Evolutionary conservation across 2,329 filamentous ascomycete species (phyloP).

Genomic region (Microsporum audouinii): DNA sequence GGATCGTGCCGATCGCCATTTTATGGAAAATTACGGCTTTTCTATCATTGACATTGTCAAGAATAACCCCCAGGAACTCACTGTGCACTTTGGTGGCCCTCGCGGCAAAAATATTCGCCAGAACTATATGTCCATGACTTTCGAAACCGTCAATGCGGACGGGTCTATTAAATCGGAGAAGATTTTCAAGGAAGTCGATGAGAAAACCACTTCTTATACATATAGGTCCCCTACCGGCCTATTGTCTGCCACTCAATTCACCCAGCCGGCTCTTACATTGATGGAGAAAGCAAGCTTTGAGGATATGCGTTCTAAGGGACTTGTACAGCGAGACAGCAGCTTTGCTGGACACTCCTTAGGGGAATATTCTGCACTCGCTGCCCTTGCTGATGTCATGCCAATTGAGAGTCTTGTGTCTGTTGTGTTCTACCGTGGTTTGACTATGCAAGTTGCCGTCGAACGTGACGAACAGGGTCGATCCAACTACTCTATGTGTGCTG

Average conservation of each 20-base stretch:
- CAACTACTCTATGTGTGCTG: conserved; percentile 98
- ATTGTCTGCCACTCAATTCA: conserved; percentile 95
- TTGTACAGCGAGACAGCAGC: conserved; percentile 90
- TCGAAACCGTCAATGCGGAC: conserved; percentile 90
- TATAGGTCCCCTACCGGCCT: conserved; percentile 91
- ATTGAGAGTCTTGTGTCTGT: conserved; percentile 97
- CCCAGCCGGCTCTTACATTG: conserved; percentile 87
- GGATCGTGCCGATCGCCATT: conserved; percentile 95
- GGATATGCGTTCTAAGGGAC: conserved; percentile 94
- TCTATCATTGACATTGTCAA: conserved; percentile 98
- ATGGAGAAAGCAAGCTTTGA: conserved; percentile 99
- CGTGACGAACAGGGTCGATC: conserved; percentile 84
- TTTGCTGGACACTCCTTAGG: conserved; percentile 97
- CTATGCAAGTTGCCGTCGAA: conserved; percentile 98
- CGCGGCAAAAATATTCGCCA: conserved; percentile 94
- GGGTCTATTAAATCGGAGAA: conserved; percentile 94
- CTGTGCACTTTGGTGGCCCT: conserved; percentile 93
- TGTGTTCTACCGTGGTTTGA: conserved; percentile 96
- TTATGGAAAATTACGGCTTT: conserved; percentile 97
- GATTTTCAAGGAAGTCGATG: conserved; percentile 96
- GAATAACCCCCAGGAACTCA: conserved; percentile 98
- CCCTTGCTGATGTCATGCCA: conserved; percentile 97
- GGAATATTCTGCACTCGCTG: conserved; percentile 94
- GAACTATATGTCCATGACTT: conserved; percentile 99
- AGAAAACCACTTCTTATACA: conserved; percentile 88